These are phyloP conservation scores for Phytophthora boehmeriae DNA, from an alignment of 352 stramenopile genomes.

Conservation along the genomic window DNA sequence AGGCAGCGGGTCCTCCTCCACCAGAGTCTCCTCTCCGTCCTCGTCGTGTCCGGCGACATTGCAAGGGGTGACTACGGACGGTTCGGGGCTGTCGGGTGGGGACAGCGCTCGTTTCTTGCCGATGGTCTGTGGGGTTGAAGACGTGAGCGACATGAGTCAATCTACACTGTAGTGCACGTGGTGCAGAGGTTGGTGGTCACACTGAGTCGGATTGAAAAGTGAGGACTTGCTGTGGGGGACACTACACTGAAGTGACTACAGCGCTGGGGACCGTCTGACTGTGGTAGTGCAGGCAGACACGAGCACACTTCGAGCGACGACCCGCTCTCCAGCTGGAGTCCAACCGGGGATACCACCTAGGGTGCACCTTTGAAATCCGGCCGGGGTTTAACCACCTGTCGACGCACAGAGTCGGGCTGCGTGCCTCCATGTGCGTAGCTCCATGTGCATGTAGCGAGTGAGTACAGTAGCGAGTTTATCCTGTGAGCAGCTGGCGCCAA, in stretches of 20 bases:
- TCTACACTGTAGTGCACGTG: not conserved
- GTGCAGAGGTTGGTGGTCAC: slow-evolving; percentile 2
- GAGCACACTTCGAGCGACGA: not conserved
- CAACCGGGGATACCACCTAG: not conserved
- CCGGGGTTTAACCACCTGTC: slow-evolving; percentile 4
- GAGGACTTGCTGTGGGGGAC: not conserved
- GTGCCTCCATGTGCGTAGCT: not conserved
- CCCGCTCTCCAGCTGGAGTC: not conserved
- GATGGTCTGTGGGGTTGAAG: not conserved
- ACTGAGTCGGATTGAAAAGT: slow-evolving; percentile 16
- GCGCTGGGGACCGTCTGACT: not conserved
- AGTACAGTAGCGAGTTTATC: slow-evolving; percentile 2
- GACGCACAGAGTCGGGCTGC: not conserved
- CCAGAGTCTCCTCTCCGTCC: slow-evolving; percentile 37
- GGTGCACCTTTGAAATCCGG: not conserved
- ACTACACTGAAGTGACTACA: not conserved
- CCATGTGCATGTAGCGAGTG: not conserved
- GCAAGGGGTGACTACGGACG: not conserved
- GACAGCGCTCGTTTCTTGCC: slow-evolving; percentile 22
- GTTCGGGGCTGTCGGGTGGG: not conserved
- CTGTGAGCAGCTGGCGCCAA: slow-evolving; percentile 11
- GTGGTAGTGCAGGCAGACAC: not conserved
- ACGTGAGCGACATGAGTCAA: not conserved
- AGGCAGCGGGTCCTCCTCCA: slow-evolving; percentile 41
- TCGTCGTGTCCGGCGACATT: slow-evolving; percentile 24